These are phyloP conservation scores for Trametes sanguinea DNA, from an alignment of 768 basidiomycete genomes.

Conservation along the genomic window DNA sequence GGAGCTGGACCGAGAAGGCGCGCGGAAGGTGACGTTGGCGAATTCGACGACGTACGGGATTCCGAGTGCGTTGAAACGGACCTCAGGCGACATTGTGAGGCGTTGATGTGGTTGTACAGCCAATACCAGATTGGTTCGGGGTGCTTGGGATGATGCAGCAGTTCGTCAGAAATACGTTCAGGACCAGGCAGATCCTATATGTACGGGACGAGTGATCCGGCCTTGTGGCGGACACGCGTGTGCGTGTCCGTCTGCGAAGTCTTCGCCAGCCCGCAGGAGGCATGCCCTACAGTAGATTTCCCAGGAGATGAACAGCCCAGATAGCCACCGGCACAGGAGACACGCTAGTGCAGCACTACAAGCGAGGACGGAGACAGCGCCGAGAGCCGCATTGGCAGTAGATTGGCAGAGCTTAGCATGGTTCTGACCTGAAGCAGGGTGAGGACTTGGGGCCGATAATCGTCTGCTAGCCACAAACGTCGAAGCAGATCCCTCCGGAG, in stretches of 20 bases:
- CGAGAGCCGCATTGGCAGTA: background rate
- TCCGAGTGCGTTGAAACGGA: slow-evolving; percentile 37
- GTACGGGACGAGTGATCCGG: background rate
- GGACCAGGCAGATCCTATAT: background rate
- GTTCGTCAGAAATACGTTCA: slow-evolving; percentile 1
- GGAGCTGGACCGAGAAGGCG: slow-evolving; percentile 14
- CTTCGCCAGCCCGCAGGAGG: background rate
- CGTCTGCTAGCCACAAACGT: background rate
- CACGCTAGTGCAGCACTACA: slow-evolving; percentile 9
- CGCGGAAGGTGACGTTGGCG: slow-evolving; percentile 36
- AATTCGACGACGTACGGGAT: slow-evolving; percentile 41
- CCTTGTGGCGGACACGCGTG: slow-evolving; percentile 18
- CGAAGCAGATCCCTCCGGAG: too few species aligned
- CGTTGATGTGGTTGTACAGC: slow-evolving; percentile 6
- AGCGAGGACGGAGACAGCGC: slow-evolving; percentile 2
- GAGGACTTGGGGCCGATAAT: background rate
- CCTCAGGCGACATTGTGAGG: slow-evolving; percentile 28
- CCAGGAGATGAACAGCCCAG: slow-evolving; percentile 4
- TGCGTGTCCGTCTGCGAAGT: background rate
- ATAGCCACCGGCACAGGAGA: background rate
- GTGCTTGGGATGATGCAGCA: background rate
- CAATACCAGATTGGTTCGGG: slow-evolving; percentile 25
- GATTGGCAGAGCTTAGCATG: background rate
- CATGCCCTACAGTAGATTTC: background rate
- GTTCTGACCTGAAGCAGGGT: too few species aligned